A percentile compares a stretch with the other conserved stretches of the same genome.
Evolutionary conservation across 2,329 filamentous ascomycete species (phyloP).

Genomic region (Alternaria conjuncta): DNA sequence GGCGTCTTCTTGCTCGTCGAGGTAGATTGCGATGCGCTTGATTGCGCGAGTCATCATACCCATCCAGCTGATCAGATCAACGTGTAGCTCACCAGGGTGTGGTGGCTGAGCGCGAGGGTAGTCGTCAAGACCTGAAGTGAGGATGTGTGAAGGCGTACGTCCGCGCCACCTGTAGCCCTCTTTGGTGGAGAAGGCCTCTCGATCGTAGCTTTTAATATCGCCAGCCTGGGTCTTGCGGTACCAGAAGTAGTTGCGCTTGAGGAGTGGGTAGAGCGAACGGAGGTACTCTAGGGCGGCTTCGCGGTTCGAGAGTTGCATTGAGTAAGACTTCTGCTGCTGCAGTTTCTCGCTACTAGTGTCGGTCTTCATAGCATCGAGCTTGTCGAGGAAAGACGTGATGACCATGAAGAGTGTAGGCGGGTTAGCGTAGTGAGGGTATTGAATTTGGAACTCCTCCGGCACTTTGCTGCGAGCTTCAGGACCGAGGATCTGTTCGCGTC

Average conservation of each 20-base stretch:
- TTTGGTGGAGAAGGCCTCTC: constrained; percentile 83
- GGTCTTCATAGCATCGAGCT: constrained; percentile 62
- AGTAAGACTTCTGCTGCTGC: constrained; percentile 56
- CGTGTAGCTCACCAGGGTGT: constrained; percentile 92
- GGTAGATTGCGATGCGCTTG: constrained; percentile 74
- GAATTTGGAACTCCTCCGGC: constrained; percentile 87
- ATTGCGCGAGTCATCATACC: constrained; percentile 94
- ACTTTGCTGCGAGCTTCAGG: constrained; percentile 93
- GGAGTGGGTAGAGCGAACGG: constrained; percentile 79
- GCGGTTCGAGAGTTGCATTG: constrained; percentile 70
- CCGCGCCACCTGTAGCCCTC: constrained; percentile 97
- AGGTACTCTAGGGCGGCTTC: constrained; percentile 75
- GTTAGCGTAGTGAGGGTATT: constrained; percentile 97
- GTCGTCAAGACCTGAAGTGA: constrained; percentile 94
- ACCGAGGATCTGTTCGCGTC: constrained; percentile 92
- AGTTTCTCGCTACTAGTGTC: constrained; percentile 45
- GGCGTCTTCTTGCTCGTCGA: constrained; percentile 79
- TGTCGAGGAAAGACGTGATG: constrained; percentile 82
- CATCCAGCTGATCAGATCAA: constrained; percentile 95
- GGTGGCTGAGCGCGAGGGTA: constrained; percentile 94
- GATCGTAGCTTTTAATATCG: constrained; percentile 89
- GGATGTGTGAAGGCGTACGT: constrained; percentile 81
- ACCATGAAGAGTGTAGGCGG: constrained; percentile 93
- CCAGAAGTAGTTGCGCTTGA: constrained; percentile 92
- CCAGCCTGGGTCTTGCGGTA: constrained; percentile 91